A percentile compares a stretch with the other conserved stretches of the same genome.
Conservation (phyloP, 2,329 filamentous ascomycete species). For the Diaporthe sp. region DNA sequence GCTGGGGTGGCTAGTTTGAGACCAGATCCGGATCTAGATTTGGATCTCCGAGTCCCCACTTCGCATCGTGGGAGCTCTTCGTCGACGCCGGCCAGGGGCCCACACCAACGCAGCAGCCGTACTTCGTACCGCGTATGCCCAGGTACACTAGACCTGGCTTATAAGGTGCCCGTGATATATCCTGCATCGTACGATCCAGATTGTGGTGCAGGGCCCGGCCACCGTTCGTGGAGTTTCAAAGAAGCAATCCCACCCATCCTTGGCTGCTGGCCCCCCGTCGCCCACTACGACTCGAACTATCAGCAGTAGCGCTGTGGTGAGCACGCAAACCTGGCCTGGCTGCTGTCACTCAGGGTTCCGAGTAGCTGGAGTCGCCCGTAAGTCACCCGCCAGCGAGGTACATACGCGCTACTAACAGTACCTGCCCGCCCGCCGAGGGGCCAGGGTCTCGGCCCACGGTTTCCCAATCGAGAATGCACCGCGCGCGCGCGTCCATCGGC, state of each 20-base stretch:
- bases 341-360: slow-evolving; percentile 8
- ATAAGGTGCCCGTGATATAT: slow-evolving; percentile 13
- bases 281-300: slow-evolving; percentile 9
- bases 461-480: slow-evolving; percentile 29
- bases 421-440: slow-evolving; percentile 8
- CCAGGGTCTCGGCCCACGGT: slow-evolving; percentile 11
- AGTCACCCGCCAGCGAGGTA: slow-evolving; percentile 17
- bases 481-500: slow-evolving; percentile 28
- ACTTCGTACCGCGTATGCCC: not conserved
- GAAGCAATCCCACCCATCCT: slow-evolving; percentile 14
- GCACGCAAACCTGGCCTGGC: not conserved
- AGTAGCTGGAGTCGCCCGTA: slow-evolving; percentile 17
- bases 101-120: not conserved
- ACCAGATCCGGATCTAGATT: slow-evolving; percentile 36
- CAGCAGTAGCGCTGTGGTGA: not conserved
- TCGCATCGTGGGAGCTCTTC: slow-evolving; percentile 6
- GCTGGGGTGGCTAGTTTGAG: slow-evolving; percentile 27
- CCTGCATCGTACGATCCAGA: slow-evolving; percentile 20
- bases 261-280: not conserved
- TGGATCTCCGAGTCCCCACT: slow-evolving; percentile 35
- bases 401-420: not conserved
- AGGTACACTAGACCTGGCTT: not conserved
- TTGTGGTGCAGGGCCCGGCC: slow-evolving; percentile 13
- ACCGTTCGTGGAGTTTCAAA: slow-evolving; percentile 29
- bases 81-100: not conserved